phyloP scores from a whole-genome alignment of 805 yeast species.

The Clavispora phyllophila region DNA sequence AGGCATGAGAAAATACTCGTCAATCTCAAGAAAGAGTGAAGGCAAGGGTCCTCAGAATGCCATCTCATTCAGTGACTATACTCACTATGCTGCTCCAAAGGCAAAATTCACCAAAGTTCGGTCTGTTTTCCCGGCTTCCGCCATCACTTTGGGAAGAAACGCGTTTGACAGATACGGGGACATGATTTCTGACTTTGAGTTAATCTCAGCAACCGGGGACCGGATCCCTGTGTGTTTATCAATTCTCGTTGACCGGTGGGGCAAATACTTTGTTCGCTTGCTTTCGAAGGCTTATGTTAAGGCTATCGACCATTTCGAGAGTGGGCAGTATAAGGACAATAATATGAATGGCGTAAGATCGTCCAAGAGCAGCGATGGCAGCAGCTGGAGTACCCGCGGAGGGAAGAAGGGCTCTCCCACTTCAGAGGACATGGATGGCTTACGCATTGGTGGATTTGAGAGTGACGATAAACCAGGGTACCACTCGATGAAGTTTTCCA shows the following conservation, averaged over 20 bases:
- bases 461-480: not conserved
- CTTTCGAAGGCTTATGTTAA: slow-evolving; percentile 61
- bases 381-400: slow-evolving; percentile 1
- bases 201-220: slow-evolving; percentile 66
- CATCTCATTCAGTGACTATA: slow-evolving; percentile 60
- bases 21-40: slow-evolving; percentile 16
- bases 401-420: slow-evolving; percentile 2
- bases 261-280: slow-evolving; percentile 58
- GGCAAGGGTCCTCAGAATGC: slow-evolving; percentile 13
- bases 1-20: slow-evolving; percentile 17
- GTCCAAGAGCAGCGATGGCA: slow-evolving; percentile 8
- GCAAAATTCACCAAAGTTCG: slow-evolving; percentile 59
- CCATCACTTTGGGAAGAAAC: slow-evolving; percentile 71
- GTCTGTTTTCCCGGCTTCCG: slow-evolving; percentile 71
- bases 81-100: slow-evolving; percentile 71
- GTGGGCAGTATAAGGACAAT: slow-evolving; percentile 16
- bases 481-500: slow-evolving; percentile 4
- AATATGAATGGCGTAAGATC: slow-evolving; percentile 4
- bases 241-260: slow-evolving; percentile 72
- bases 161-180: slow-evolving; percentile 65
- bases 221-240: slow-evolving; percentile 57
- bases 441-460: not conserved
- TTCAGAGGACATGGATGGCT: not conserved
- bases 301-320: slow-evolving; percentile 42
- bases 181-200: slow-evolving; percentile 64